Percentiles rank a stretch among this genome's conserved stretches.
Conservation (phyloP, 495 filamentous ascomycete genomes). For the Aspergillus indologenus region DNA sequence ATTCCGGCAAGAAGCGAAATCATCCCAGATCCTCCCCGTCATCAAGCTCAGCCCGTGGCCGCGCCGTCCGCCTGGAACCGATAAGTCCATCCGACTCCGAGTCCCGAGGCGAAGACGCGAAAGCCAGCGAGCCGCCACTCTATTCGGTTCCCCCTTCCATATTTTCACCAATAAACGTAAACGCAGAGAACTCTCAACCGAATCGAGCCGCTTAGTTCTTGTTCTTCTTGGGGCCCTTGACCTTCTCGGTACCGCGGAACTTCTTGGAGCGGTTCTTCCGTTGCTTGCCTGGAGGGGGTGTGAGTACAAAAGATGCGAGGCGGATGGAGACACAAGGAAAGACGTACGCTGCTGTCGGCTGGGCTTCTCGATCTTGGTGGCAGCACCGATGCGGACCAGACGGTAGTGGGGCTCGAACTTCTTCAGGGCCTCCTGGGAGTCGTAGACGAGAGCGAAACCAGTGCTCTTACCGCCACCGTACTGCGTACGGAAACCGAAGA, state of each 20-base stretch:
- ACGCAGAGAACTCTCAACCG: slow-evolving; percentile 18
- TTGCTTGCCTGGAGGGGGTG: slow-evolving; percentile 79
- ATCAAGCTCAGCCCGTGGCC: slow-evolving; percentile 12
- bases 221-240: slow-evolving; percentile 80
- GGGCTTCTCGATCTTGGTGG: slow-evolving; percentile 90
- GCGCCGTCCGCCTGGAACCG: slow-evolving; percentile 10
- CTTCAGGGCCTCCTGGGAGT: slow-evolving; percentile 94
- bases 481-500: slow-evolving; percentile 97
- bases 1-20: slow-evolving; percentile 1
- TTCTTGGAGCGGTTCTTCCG: slow-evolving; percentile 99
- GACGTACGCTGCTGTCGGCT: slow-evolving; percentile 98
- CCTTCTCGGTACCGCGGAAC: slow-evolving; percentile 88
- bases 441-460: slow-evolving; percentile 98
- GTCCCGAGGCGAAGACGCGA: slow-evolving; percentile 10
- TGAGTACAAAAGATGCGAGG: slow-evolving; percentile 5
- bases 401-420: slow-evolving; percentile 99
- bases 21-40: slow-evolving; percentile 5
- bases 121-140: slow-evolving; percentile 1
- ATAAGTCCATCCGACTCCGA: slow-evolving; percentile 15
- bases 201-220: slow-evolving; percentile 43
- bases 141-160: slow-evolving; percentile 5
- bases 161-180: slow-evolving; percentile 12
- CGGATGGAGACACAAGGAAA: background rate
- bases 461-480: slow-evolving; percentile 99
- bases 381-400: slow-evolving; percentile 85